These are phyloP conservation scores for Nicotiana tomentosiformis DNA, from an alignment of 257 asterid species.

Conservation along the genomic window DNA sequence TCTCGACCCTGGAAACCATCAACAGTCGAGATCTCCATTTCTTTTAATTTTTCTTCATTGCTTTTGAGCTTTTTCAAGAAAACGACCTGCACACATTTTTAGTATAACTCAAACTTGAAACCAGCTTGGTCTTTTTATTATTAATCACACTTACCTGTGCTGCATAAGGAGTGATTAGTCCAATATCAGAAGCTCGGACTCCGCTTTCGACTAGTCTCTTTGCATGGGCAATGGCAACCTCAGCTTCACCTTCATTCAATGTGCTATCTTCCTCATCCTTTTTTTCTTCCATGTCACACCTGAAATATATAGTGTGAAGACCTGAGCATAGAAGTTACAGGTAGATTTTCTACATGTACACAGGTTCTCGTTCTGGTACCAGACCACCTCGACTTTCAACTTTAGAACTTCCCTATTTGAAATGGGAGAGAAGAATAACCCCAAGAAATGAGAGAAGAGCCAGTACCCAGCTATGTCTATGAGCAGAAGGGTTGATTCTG, in stretches of 20 bases:
- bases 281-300: slow-evolving; percentile 99
- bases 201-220: slow-evolving; percentile 83
- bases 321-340: neutral
- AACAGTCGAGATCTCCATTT: slow-evolving; percentile 88
- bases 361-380: neutral
- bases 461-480: slow-evolving; percentile 87
- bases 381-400: neutral
- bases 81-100: slow-evolving; percentile 52
- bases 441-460: neutral
- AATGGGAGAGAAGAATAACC: slow-evolving; percentile 4
- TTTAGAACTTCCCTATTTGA: neutral
- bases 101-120: neutral
- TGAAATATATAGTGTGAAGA: slow-evolving; percentile 18
- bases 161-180: slow-evolving; percentile 88
- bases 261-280: slow-evolving; percentile 96
- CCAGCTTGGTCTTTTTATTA: neutral
- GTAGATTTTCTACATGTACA: neutral
- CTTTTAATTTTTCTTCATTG: slow-evolving; percentile 71
- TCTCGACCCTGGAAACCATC: slow-evolving; percentile 99
- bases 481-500: slow-evolving; percentile 82
- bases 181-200: slow-evolving; percentile 71
- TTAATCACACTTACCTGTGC: slow-evolving; percentile 58
- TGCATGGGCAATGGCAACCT: slow-evolving; percentile 84
- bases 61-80: slow-evolving; percentile 68
- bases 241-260: slow-evolving; percentile 90